Base-by-base conservation (phyloP, 2,329 filamentous ascomycete genomes). In the Tricladium varicosporioides region DNA sequence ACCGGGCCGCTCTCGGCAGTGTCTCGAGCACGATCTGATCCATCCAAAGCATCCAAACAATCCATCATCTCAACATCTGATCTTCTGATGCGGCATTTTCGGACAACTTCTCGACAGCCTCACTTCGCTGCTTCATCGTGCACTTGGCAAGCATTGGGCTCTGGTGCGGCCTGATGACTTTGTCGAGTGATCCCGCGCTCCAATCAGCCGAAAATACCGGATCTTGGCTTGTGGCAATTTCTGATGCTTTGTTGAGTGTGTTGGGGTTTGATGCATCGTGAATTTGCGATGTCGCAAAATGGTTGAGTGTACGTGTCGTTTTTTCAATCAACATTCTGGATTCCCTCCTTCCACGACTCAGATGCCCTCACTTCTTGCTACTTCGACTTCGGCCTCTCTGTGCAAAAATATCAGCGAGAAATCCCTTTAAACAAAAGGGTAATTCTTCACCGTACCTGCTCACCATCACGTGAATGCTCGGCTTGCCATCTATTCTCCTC, bases 401-500 rank as follows among this genome's bases (percentile, higher is more conserved):
- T 10, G 36, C 36, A 10, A 40, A 40, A 40, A 40, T 4, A 40
- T 40, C 36, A 40, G 36, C 36, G 36, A 40, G 11, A 40, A 40
- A 40, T 40, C 36, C 36, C n/a, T n/a, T 40, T 10, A 13, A n/a
- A 36, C 13, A 36, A 19, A 42, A 22, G 14, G 4, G n/a, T 8
- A 51, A 42, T 27, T 13, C 16, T 44, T 19, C 44, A 40, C 31
- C 16, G 14, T 43, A 32, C 51, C 54, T n/a, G 44, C 33, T 43
- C 49, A 16, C 43, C 49, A 40, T 50, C 47, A 57, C 57, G 48
- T 59, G 58, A 40, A n/a, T 54, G 53, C 45, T 65, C 64, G 1
- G 63, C 65, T 40, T 49, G 48, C 40, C 49, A 62, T 32, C 59
- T 31, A 33, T 68, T 69, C 52, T 69, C 67, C 49, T 69, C 67